These are phyloP conservation scores for Narthecium ossifragum DNA, from an alignment of 106 monocot species.

Conservation along the genomic window DNA sequence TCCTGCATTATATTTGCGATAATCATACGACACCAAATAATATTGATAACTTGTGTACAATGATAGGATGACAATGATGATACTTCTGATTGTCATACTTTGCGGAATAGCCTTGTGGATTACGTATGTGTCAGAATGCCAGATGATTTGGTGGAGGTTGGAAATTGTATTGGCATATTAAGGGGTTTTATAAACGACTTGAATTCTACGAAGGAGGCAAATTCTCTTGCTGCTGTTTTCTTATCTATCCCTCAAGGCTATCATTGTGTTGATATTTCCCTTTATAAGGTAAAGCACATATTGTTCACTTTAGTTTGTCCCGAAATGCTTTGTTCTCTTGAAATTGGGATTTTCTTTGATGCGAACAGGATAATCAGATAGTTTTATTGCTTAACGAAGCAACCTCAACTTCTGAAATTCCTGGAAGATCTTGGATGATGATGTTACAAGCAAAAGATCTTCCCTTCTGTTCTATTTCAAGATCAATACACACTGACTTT, in stretches of 20 bases:
- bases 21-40: too few relatives aligned
- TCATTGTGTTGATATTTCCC: conserved; percentile 70
- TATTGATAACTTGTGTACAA: too few relatives aligned
- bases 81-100: conserved; percentile 6
- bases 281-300: conserved; percentile 66
- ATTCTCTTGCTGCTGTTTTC: conserved; percentile 41
- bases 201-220: conserved; percentile 9
- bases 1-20: too few relatives aligned
- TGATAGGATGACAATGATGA: conserved; percentile 29
- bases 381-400: conserved; percentile 71
- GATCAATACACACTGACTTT: conserved; percentile 10
- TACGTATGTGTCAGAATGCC: conserved; percentile 80
- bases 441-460: conserved; percentile 55
- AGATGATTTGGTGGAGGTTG: conserved; percentile 39
- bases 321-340: neutral
- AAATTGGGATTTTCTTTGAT: conserved; percentile 4
- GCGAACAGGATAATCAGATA: conserved; percentile 72
- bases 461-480: conserved; percentile 53
- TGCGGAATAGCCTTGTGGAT: conserved; percentile 31
- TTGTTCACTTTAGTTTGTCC: neutral
- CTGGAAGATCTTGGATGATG: conserved; percentile 67
- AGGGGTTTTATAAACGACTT: conserved; percentile 42
- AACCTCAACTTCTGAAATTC: conserved; percentile 31
- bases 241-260: conserved; percentile 63
- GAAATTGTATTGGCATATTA: conserved; percentile 61